Percentiles rank a stretch among this genome's conserved stretches.
Conservation (phyloP, 768 basidiomycete genomes). For the Imleria badia region DNA sequence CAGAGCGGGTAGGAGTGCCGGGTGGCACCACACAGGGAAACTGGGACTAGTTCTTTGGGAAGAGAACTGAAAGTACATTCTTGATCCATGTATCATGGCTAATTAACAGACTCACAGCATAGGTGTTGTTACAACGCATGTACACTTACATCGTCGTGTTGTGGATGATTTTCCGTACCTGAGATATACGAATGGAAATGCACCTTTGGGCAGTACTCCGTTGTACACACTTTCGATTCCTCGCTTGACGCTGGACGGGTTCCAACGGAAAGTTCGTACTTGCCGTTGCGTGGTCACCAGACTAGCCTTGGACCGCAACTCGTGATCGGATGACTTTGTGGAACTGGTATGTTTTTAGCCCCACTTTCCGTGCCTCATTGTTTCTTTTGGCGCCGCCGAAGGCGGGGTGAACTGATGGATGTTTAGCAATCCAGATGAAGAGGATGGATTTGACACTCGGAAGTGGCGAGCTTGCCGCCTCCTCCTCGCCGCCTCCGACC, state of each 20-base stretch:
- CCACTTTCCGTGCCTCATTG: background rate
- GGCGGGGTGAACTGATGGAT: background rate
- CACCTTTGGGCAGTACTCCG: slow-evolving; percentile 83
- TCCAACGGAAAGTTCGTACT: no score
- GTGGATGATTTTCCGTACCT: slow-evolving; percentile 49
- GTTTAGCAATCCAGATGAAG: slow-evolving; percentile 60
- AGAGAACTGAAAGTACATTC: no score
- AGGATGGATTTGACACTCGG: slow-evolving; percentile 92
- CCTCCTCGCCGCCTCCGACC: no score
- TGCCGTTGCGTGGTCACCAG: no score
- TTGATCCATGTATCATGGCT: no score
- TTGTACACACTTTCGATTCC: slow-evolving; percentile 86
- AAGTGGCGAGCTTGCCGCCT: slow-evolving; percentile 70
- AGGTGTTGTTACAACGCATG: no score
- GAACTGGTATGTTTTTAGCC: slow-evolving; percentile 77
- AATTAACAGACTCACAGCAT: no score
- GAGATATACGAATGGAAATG: slow-evolving; percentile 89
- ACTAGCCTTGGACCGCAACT: no score
- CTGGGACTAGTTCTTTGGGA: no score
- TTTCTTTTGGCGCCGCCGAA: no score
- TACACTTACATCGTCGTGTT: background rate
- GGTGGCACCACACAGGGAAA: no score
- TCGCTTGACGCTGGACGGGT: slow-evolving; percentile 77
- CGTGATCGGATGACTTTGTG: slow-evolving; percentile 96
- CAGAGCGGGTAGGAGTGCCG: no score